Conservation (phyloP, 306 rosid genomes). For the Sesbania bispinosa region DNA sequence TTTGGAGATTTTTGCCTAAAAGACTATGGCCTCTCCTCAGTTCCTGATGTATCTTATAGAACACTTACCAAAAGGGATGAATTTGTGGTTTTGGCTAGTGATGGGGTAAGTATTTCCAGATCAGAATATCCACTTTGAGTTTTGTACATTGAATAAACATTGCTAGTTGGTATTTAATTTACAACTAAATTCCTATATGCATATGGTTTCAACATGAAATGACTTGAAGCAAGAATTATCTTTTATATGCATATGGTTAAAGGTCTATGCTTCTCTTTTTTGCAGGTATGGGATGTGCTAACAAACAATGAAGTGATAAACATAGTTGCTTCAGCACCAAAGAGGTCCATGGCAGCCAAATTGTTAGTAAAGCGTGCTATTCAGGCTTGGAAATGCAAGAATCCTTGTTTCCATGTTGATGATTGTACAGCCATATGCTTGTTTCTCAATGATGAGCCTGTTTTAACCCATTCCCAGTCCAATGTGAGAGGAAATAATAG, state of each 20-base stretch:
- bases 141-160: not conserved
- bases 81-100: slow-evolving; percentile 80
- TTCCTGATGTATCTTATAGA: slow-evolving; percentile 59
- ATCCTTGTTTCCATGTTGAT: slow-evolving; percentile 45
- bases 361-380: slow-evolving; percentile 56
- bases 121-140: not conserved
- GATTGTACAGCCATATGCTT: slow-evolving; percentile 70
- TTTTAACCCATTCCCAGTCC: not conserved
- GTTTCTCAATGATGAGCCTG: slow-evolving; percentile 42
- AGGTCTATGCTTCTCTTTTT: not conserved
- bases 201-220: not conserved
- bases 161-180: not conserved
- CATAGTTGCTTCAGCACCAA: slow-evolving; percentile 64
- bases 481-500: not conserved
- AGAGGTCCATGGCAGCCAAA: slow-evolving; percentile 62
- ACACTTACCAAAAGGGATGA: slow-evolving; percentile 54
- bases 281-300: slow-evolving; percentile 81
- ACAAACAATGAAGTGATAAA: slow-evolving; percentile 64
- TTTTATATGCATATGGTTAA: not conserved
- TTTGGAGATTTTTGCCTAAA: slow-evolving; percentile 89
- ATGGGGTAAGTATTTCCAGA: slow-evolving; percentile 56
- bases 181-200: too few species aligned
- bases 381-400: slow-evolving; percentile 48
- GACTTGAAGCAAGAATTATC: not conserved
- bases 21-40: slow-evolving; percentile 66